Conservation (phyloP, 2,329 filamentous ascomycete genomes). For the Ciborinia camelliae region DNA sequence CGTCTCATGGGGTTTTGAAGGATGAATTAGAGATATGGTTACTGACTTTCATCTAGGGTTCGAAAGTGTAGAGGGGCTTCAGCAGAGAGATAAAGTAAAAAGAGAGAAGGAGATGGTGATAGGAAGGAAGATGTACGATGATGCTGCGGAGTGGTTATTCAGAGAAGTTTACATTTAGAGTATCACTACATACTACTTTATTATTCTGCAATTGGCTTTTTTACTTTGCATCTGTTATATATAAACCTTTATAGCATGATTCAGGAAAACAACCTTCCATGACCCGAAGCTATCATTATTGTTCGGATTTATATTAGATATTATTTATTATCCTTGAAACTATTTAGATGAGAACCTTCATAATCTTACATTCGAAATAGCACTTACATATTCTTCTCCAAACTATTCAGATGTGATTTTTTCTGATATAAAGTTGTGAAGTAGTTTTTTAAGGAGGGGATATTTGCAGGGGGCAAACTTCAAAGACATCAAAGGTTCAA, state of each 20-base stretch:
- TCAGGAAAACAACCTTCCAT: background rate
- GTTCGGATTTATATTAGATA: background rate
- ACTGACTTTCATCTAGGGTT: slow-evolving; percentile 2
- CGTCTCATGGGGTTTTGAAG: background rate
- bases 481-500: too few relatives aligned
- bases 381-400: background rate
- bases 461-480: background rate
- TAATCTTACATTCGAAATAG: background rate
- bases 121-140: slow-evolving; percentile 13
- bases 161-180: slow-evolving; percentile 14
- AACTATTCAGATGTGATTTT: background rate
- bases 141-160: slow-evolving; percentile 16
- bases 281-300: too few relatives aligned
- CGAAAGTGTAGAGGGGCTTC: background rate
- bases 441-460: background rate
- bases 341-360: background rate
- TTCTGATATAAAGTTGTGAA: background rate
- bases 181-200: background rate
- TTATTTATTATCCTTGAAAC: background rate
- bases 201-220: too few relatives aligned
- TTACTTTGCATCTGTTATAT: background rate
- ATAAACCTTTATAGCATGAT: background rate
- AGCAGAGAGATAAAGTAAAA: background rate
- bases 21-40: background rate
- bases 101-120: background rate